phyloP scores from a whole-genome alignment of 106 monocot species.

The Apostasia ramifera region DNA sequence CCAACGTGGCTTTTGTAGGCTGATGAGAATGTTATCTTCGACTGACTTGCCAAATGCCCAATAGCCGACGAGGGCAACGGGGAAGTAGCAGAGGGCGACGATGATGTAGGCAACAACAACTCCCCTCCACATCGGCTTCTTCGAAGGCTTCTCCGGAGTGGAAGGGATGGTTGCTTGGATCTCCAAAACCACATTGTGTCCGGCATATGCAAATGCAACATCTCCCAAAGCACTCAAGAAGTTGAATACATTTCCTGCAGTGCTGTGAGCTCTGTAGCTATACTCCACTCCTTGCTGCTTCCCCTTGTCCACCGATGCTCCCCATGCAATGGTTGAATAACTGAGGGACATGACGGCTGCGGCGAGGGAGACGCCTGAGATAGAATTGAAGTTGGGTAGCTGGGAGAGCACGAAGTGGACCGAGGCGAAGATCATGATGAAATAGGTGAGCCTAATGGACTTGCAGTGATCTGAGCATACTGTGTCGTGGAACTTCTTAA shows the following conservation, averaged over 20 bases:
- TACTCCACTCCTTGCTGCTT: conserved; percentile 23
- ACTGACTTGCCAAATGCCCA: conserved; percentile 34
- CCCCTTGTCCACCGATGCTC: conserved; percentile 15
- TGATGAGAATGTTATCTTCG: conserved; percentile 25
- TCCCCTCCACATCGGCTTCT: conserved; percentile 32
- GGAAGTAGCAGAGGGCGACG: conserved; percentile 36
- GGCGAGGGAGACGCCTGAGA: conserved; percentile 39
- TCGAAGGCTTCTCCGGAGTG: conserved; percentile 22
- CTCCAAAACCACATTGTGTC: conserved; percentile 35
- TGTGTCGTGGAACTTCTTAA: conserved; percentile 40
- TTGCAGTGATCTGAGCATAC: conserved; percentile 30
- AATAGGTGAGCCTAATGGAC: conserved; percentile 35
- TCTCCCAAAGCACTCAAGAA: conserved; percentile 33
- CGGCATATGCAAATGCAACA: conserved; percentile 35
- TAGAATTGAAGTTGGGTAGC: conserved; percentile 42
- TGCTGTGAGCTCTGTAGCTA: conserved; percentile 11
- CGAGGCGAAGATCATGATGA: conserved; percentile 56
- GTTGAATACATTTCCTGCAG: conserved; percentile 14
- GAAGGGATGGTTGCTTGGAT: conserved; percentile 44
- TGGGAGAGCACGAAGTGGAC: conserved; percentile 54
- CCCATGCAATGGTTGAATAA: conserved; percentile 41
- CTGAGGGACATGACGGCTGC: conserved; percentile 56
- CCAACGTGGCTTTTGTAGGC: conserved; percentile 26
- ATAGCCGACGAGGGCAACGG: conserved; percentile 30
- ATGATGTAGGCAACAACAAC: conserved; percentile 32